phyloP scores from a whole-genome alignment of 441 rosid genomes.

The Melastoma candidum region DNA sequence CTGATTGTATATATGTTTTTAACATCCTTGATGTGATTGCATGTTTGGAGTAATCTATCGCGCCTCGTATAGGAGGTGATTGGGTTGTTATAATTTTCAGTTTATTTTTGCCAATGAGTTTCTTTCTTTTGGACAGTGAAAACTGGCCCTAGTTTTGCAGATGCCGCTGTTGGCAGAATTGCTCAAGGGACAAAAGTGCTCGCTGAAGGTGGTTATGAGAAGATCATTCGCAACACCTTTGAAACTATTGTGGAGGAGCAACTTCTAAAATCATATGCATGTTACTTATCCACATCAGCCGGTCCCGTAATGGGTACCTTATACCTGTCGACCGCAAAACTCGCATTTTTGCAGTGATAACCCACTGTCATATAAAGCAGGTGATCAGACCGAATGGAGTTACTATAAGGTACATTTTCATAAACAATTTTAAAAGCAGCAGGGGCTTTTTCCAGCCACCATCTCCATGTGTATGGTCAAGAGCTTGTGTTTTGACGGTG shows the following conservation, averaged over 20 bases:
- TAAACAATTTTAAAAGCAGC: too few relatives aligned
- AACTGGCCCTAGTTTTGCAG: constrained; percentile 59
- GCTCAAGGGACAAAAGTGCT: constrained; percentile 59
- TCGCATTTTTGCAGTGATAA: constrained; percentile 42
- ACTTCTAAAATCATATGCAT: constrained; percentile 46
- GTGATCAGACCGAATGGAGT: constrained; percentile 37
- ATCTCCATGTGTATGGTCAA: too few relatives aligned
- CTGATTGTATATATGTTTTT: too few relatives aligned
- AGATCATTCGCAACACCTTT: constrained; percentile 41
- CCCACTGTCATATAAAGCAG: constrained; percentile 49
- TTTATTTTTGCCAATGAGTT: not conserved
- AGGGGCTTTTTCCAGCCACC: too few relatives aligned
- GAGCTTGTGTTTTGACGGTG: not conserved
- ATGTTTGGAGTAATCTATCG: too few relatives aligned
- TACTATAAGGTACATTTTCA: constrained; percentile 39
- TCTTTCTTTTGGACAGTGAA: constrained; percentile 31
- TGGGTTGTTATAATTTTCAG: not conserved
- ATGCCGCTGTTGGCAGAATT: constrained; percentile 53
- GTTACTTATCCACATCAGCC: constrained; percentile 58
- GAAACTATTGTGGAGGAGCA: constrained; percentile 46
- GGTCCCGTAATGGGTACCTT: constrained; percentile 61
- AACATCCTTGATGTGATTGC: too few relatives aligned
- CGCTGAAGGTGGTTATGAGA: constrained; percentile 69
- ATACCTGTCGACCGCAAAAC: constrained; percentile 40
- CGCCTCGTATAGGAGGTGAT: not conserved